Evolutionary conservation across 2,329 filamentous ascomycete genomes (phyloP).

Genomic region (Fusarium praegraminearum): DNA sequence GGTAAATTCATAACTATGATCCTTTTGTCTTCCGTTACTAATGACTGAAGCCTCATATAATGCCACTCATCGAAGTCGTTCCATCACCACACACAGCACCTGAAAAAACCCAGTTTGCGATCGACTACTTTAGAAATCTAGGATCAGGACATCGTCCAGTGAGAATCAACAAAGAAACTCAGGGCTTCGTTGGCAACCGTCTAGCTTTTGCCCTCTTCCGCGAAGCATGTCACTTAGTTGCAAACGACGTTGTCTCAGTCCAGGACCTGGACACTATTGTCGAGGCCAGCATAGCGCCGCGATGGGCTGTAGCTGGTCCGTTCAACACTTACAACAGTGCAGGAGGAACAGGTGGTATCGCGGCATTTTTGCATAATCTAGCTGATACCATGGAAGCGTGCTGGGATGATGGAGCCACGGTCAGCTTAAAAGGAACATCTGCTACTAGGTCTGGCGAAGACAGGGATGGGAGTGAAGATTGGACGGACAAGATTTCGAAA

Average conservation of each 20-base stretch:
- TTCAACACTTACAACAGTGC: conserved; percentile 44
- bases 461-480: not conserved
- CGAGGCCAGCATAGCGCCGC: conserved; percentile 40
- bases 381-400: conserved; percentile 32
- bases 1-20: not conserved
- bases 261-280: conserved; percentile 50
- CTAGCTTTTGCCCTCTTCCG: conserved; percentile 34
- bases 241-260: conserved; percentile 34
- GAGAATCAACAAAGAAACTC: conserved; percentile 36
- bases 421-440: conserved; percentile 23
- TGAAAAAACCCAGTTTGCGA: conserved; percentile 23
- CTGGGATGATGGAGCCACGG: conserved; percentile 28
- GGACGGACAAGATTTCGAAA: conserved; percentile 23
- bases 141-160: conserved; percentile 34
- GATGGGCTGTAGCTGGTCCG: conserved; percentile 40
- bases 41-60: conserved; percentile 29
- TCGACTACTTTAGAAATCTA: conserved; percentile 27
- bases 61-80: conserved; percentile 39
- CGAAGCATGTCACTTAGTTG: conserved; percentile 30
- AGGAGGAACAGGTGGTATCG: conserved; percentile 36
- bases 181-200: conserved; percentile 36
- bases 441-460: not conserved
- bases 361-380: conserved; percentile 35
- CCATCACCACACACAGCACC: conserved; percentile 22
- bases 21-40: rapidly evolving